Evolutionary conservation across 1,284 basidiomycete genomes (phyloP).

Genomic region (Acaromyces ingoldii): DNA sequence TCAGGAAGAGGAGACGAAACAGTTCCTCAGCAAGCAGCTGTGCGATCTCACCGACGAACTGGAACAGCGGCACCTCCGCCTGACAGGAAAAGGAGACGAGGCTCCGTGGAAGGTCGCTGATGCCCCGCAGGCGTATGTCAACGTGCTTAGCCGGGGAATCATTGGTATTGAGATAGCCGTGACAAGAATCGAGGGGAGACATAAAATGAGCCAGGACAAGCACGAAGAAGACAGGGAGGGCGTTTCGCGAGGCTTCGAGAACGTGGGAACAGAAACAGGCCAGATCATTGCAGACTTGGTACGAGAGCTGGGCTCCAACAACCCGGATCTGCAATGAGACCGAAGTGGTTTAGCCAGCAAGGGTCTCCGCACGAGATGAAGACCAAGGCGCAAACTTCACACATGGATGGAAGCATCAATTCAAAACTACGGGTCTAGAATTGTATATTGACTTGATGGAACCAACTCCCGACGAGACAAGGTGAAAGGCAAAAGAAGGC

Average conservation of each 20-base stretch:
- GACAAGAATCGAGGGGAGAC: slow-evolving; percentile 51
- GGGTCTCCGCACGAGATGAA: too few relatives aligned
- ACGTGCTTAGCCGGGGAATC: slow-evolving; percentile 52
- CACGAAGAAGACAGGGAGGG: slow-evolving; percentile 51
- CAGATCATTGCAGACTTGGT: background rate
- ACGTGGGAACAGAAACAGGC: slow-evolving; percentile 29
- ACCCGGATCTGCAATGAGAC: too few relatives aligned
- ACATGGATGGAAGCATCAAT: too few relatives aligned
- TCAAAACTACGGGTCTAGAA: too few relatives aligned
- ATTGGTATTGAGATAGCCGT: slow-evolving; percentile 53
- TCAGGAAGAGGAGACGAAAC: too few relatives aligned
- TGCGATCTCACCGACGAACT: slow-evolving; percentile 10
- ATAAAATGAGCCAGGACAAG: slow-evolving; percentile 54
- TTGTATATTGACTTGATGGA: too few relatives aligned
- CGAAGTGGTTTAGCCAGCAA: too few relatives aligned
- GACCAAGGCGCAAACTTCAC: too few relatives aligned
- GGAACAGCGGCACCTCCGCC: slow-evolving; percentile 9
- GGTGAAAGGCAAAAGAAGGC: too few relatives aligned
- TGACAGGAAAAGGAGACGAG: background rate
- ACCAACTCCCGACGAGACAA: too few relatives aligned
- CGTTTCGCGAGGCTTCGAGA: slow-evolving; percentile 51
- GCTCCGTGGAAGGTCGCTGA: slow-evolving; percentile 51
- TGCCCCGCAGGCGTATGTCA: slow-evolving; percentile 52
- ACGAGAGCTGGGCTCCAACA: too few relatives aligned
- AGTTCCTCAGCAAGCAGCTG: slow-evolving; percentile 6